These are phyloP conservation scores for Phytophthora pinifolia DNA, from an alignment of 352 stramenopile genomes.

Conservation along the genomic window DNA sequence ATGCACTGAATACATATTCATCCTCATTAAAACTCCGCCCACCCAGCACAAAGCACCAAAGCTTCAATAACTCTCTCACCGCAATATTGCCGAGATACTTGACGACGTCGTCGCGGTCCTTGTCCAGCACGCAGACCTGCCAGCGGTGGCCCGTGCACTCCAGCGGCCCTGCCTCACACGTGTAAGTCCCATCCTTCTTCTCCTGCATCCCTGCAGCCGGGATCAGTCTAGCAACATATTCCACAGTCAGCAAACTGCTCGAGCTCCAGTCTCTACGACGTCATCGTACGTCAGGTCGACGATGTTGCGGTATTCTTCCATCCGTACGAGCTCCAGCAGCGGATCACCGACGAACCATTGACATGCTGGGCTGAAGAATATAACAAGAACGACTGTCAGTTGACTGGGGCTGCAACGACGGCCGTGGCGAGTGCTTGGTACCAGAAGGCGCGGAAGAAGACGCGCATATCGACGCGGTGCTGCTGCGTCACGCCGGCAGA, in stretches of 20 bases:
- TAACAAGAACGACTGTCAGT: constrained; percentile 8
- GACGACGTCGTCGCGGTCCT: constrained; percentile 66
- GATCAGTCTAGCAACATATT: constrained; percentile 44
- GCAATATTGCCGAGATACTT: constrained; percentile 77
- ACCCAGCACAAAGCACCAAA: neutral
- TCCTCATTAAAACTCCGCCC: neutral
- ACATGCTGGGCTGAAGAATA: constrained; percentile 57
- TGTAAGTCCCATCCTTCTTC: constrained; percentile 47
- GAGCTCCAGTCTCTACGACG: neutral
- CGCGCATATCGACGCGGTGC: constrained; percentile 55
- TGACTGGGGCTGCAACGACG: neutral
- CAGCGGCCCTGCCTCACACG: constrained; percentile 59
- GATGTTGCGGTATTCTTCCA: constrained; percentile 73
- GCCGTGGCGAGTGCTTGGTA: constrained; percentile 14
- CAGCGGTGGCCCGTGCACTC: constrained; percentile 80
- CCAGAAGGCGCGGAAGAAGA: constrained; percentile 82
- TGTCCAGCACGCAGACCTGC: constrained; percentile 74
- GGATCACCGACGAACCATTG: constrained; percentile 80
- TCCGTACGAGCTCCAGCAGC: constrained; percentile 67
- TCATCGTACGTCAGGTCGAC: constrained; percentile 54
- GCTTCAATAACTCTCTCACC: constrained; percentile 30
- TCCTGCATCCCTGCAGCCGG: constrained; percentile 73
- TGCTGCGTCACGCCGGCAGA: constrained; percentile 27
- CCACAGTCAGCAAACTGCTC: constrained; percentile 2
- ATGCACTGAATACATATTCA: constrained; percentile 45